phyloP scores from a whole-genome alignment of 1,284 basidiomycete species.

The Ustilago vetiveriae region DNA sequence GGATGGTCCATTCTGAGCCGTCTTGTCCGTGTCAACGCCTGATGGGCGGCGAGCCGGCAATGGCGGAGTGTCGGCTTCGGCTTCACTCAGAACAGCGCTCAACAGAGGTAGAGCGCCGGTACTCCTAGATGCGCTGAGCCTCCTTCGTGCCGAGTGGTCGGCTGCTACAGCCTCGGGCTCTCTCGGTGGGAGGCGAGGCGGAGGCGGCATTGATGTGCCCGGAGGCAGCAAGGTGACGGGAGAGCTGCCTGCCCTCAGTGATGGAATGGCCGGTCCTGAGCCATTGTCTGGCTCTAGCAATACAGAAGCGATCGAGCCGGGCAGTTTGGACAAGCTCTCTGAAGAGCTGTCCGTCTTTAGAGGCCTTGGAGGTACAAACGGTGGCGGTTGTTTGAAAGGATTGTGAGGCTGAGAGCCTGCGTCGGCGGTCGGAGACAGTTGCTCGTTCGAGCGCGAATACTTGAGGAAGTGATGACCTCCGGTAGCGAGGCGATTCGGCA shows the following conservation, averaged over 20 bases:
- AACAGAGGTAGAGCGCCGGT: constrained; percentile 26
- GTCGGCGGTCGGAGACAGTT: constrained; percentile 26
- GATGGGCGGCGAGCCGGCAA: constrained; percentile 20
- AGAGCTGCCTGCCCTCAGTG: background rate
- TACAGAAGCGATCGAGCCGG: constrained; percentile 25
- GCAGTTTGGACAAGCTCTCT: constrained; percentile 23
- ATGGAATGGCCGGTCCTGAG: constrained; percentile 6
- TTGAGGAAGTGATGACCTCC: constrained; percentile 35
- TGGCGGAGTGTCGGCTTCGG: constrained; percentile 8
- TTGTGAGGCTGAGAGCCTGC: constrained; percentile 1
- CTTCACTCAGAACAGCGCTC: constrained; percentile 1
- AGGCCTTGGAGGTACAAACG: constrained; percentile 31
- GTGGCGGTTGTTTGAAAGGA: constrained; percentile 26
- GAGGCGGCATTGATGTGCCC: background rate
- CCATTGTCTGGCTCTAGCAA: constrained; percentile 11
- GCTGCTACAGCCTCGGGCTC: background rate
- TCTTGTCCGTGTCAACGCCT: constrained; percentile 1
- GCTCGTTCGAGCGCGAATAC: constrained; percentile 44
- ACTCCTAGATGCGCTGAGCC: constrained; percentile 37
- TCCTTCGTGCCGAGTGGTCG: constrained; percentile 8
- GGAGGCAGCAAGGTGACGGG: constrained; percentile 3
- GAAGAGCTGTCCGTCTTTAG: constrained; percentile 28
- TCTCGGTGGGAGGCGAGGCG: constrained; percentile 22
- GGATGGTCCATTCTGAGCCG: constrained; percentile 7
- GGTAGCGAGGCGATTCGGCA: constrained; percentile 20